Evolutionary conservation across 2,329 filamentous ascomycete genomes (phyloP).

Genomic region (Cladophialophora exuberans): DNA sequence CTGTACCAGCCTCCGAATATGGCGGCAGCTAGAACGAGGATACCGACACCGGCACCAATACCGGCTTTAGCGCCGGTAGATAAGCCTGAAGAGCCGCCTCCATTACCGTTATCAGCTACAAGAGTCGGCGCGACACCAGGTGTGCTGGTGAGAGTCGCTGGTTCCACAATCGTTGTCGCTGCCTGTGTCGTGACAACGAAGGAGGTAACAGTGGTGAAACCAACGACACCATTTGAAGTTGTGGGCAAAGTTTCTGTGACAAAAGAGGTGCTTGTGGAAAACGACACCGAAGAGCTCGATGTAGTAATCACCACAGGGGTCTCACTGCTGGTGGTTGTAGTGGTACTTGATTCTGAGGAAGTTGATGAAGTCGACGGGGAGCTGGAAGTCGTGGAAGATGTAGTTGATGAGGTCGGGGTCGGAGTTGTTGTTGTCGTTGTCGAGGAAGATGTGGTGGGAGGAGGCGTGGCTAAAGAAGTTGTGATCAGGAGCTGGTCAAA

Average conservation of each 20-base stretch:
- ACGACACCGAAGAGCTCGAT: slow-evolving; percentile 24
- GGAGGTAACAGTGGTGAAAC: slow-evolving; percentile 25
- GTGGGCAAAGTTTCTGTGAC: slow-evolving; percentile 21
- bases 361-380: too few species aligned
- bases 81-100: slow-evolving; percentile 20
- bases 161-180: slow-evolving; percentile 21
- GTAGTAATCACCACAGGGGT: slow-evolving; percentile 27
- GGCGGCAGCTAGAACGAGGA: slow-evolving; percentile 27
- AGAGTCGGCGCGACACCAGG: slow-evolving; percentile 23
- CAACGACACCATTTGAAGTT: slow-evolving; percentile 23
- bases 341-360: slow-evolving; percentile 15
- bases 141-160: slow-evolving; percentile 26
- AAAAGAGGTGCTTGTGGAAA: slow-evolving; percentile 19
- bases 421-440: too few species aligned
- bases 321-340: slow-evolving; percentile 25
- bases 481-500: slow-evolving; percentile 2
- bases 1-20: slow-evolving; percentile 31
- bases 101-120: slow-evolving; percentile 10
- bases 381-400: too few species aligned
- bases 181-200: slow-evolving; percentile 20
- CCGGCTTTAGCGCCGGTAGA: slow-evolving; percentile 34
- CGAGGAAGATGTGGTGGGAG: slow-evolving; percentile 2
- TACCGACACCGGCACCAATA: slow-evolving; percentile 31
- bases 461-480: slow-evolving; percentile 15
- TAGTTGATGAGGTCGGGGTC: too few species aligned